These are phyloP conservation scores for Microcyclospora tardicrescens DNA, from an alignment of 2,329 filamentous ascomycete species.

Conservation along the genomic window DNA sequence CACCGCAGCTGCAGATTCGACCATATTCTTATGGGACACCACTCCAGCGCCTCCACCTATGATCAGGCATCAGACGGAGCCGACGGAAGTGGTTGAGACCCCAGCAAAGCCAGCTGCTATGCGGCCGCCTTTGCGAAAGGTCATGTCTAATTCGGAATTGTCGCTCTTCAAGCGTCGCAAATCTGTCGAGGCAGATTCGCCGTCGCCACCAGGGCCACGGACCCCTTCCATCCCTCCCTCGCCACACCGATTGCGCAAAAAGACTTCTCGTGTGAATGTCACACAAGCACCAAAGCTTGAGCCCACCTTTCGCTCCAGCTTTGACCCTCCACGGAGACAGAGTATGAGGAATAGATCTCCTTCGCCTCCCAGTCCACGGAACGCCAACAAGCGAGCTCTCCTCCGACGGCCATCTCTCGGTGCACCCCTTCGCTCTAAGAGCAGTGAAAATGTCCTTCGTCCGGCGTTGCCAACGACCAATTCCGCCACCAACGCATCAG, in stretches of 20 bases:
- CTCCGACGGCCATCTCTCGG: slow-evolving; percentile 36
- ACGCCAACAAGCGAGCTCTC: slow-evolving; percentile 11
- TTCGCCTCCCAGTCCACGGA: slow-evolving; percentile 26
- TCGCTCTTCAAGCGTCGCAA: slow-evolving; percentile 56
- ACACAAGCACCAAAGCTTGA: slow-evolving; percentile 33
- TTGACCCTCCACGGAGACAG: slow-evolving; percentile 8
- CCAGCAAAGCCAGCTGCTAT: slow-evolving; percentile 28
- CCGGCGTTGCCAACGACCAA: slow-evolving; percentile 1
- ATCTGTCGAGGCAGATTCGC: slow-evolving; percentile 19
- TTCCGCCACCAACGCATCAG: slow-evolving; percentile 18
- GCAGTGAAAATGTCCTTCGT: slow-evolving; percentile 21
- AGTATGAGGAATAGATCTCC: slow-evolving; percentile 26
- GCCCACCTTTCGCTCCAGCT: slow-evolving; percentile 21
- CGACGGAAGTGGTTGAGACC: background rate
- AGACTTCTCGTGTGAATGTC: slow-evolving; percentile 40
- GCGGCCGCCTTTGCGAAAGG: slow-evolving; percentile 65
- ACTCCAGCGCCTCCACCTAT: background rate
- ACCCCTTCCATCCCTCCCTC: slow-evolving; percentile 34
- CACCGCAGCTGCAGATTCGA: slow-evolving; percentile 38
- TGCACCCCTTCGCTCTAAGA: slow-evolving; percentile 35
- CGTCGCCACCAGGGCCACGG: slow-evolving; percentile 27
- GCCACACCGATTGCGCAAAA: slow-evolving; percentile 41
- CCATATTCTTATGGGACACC: slow-evolving; percentile 37
- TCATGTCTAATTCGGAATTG: slow-evolving; percentile 77
- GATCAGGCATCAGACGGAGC: slow-evolving; percentile 1